Percentiles rank a stretch among this genome's conserved stretches.
phyloP scores from a whole-genome alignment of 2,329 filamentous ascomycete genomes.

The Neofusicoccum sp. region DNA sequence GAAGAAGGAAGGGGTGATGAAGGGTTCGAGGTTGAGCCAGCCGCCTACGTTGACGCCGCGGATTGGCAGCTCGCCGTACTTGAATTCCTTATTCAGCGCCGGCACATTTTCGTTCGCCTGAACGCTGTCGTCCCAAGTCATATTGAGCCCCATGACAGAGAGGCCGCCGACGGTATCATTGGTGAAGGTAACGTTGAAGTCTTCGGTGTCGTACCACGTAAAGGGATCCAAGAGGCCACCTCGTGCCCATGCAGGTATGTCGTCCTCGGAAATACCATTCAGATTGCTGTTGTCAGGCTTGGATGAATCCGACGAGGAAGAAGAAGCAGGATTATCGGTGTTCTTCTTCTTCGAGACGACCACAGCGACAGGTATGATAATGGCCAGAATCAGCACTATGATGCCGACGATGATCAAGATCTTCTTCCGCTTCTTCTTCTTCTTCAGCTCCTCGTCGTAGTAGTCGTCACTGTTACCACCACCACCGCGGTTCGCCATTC shows the following conservation, averaged over 20 bases:
- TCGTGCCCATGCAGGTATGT: slow-evolving; percentile 60
- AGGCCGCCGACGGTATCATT: slow-evolving; percentile 80
- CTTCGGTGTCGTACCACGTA: slow-evolving; percentile 84
- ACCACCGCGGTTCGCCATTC: slow-evolving; percentile 45
- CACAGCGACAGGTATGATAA: slow-evolving; percentile 52
- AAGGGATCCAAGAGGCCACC: slow-evolving; percentile 85
- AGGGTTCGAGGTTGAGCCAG: slow-evolving; percentile 92
- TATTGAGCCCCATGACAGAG: slow-evolving; percentile 87
- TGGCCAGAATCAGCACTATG: slow-evolving; percentile 46
- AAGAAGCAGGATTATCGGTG: slow-evolving; percentile 28
- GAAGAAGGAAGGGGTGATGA: slow-evolving; percentile 94
- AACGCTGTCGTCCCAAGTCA: slow-evolving; percentile 81
- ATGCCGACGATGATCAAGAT: slow-evolving; percentile 55
- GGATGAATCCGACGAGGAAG: slow-evolving; percentile 27
- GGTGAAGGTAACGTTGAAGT: slow-evolving; percentile 96
- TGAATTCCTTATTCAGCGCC: slow-evolving; percentile 73
- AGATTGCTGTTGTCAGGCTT: slow-evolving; percentile 50
- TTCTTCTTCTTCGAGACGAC: slow-evolving; percentile 48
- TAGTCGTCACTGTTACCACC: slow-evolving; percentile 38
- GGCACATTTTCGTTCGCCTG: slow-evolving; percentile 80
- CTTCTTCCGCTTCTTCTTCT: slow-evolving; percentile 57
- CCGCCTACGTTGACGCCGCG: slow-evolving; percentile 91
- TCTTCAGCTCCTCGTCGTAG: slow-evolving; percentile 41
- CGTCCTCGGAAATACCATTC: slow-evolving; percentile 45
- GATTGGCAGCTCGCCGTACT: slow-evolving; percentile 77